These are phyloP conservation scores for Cyclotella kingstonii DNA, from an alignment of 108 stramenopile species.

Conservation along the genomic window DNA sequence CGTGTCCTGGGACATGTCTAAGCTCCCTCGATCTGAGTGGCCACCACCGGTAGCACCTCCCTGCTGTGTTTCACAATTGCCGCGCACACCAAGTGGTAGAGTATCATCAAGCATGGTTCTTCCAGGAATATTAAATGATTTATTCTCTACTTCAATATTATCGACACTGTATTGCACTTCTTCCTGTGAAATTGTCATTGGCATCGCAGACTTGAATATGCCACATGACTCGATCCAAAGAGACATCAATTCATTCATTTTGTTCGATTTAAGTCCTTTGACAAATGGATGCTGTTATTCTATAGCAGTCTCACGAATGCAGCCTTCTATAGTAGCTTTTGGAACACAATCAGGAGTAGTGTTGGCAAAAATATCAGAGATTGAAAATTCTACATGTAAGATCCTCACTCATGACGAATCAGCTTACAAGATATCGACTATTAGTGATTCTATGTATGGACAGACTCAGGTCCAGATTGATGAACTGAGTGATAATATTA, in stretches of 20 bases:
- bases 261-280: conserved; percentile 8
- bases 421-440: not conserved
- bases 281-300: conserved; percentile 1
- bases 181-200: conserved; percentile 20
- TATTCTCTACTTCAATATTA: conserved; percentile 1
- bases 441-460: not conserved
- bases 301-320: conserved; percentile 10
- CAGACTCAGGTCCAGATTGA: not conserved
- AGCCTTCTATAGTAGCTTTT: conserved; percentile 21
- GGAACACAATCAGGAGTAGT: conserved; percentile 37
- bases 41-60: conserved; percentile 27
- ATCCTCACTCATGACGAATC: not conserved
- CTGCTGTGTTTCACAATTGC: conserved; percentile 18
- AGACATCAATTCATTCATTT: conserved; percentile 4
- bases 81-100: conserved; percentile 16
- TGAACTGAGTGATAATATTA: too few species aligned
- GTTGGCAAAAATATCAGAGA: conserved; percentile 13
- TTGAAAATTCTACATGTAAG: not conserved
- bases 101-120: conserved; percentile 18
- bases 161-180: conserved; percentile 27
- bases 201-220: conserved; percentile 4
- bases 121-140: conserved; percentile 17
- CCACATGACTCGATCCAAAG: conserved; percentile 18
- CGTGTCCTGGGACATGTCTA: conserved; percentile 20
- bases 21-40: conserved; percentile 15